Evolutionary conservation across 495 filamentous ascomycete species (phyloP).

Genomic region (Acidomyces sp.): DNA sequence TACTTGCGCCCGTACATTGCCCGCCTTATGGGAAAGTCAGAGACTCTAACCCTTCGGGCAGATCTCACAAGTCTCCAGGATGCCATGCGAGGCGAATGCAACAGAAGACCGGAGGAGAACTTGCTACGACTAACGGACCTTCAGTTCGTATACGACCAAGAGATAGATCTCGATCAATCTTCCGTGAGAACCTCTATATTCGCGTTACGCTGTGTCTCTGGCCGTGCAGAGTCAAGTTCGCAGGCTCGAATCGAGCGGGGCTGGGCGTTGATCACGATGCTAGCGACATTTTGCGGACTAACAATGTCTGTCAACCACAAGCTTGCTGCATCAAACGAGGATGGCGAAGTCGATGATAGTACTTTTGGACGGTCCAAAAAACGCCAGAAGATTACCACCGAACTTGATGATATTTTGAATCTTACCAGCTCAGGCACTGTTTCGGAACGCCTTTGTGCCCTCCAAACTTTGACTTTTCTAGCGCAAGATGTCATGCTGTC

Average conservation of each 20-base stretch:
- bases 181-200: constrained; percentile 22
- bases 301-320: constrained; percentile 10
- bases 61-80: constrained; percentile 28
- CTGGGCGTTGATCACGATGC: constrained; percentile 40
- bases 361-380: constrained; percentile 9
- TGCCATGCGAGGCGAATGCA: constrained; percentile 17
- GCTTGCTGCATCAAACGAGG: neutral
- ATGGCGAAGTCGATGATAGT: constrained; percentile 4
- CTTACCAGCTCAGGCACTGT: neutral
- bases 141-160: neutral
- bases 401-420: constrained; percentile 3
- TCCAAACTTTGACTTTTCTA: constrained; percentile 72
- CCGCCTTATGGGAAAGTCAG: constrained; percentile 23
- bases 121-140: constrained; percentile 18
- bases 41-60: constrained; percentile 20
- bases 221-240: neutral
- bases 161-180: neutral
- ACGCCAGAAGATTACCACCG: constrained; percentile 8
- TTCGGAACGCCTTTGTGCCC: constrained; percentile 27
- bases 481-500: constrained; percentile 32
- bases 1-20: constrained; percentile 49
- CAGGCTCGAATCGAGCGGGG: constrained; percentile 34
- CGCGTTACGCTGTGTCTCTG: constrained; percentile 27
- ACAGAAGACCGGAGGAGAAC: constrained; percentile 13
- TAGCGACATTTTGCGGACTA: constrained; percentile 38